Base-by-base conservation (phyloP, 1,139 yeast genomes). In the Taphrina wiesneri region DNA sequence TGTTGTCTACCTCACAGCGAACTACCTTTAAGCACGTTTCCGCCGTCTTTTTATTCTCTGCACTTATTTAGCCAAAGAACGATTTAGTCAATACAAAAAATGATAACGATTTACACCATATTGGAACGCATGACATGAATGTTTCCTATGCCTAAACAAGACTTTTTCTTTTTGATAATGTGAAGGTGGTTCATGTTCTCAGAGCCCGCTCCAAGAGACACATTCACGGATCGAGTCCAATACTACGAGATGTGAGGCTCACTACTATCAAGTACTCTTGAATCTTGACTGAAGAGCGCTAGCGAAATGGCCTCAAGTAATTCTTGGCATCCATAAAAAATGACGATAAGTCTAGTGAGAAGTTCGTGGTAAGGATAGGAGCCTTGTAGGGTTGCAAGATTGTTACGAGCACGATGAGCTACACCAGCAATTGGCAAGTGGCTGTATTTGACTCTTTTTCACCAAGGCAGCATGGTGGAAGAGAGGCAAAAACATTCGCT, bases 351-450 rank as follows among this genome's bases (percentile, higher is more conserved):
- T 54, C 59, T 54, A 54, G 59, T 21, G 59, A 54, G 59, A 54
- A 54, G 59, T 54, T 54, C 59, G 59, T 54, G 59, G 59, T 54
- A 54, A 54, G 59, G 59, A 54, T 54, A 54, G 59, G 49, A 39
- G 59, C 59, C 59, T 17, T 53, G n/a, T n/a, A n/a, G n/a, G n/a
- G n/a, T n/a, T n/a, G n/a, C n/a, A n/a, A n/a, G n/a, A n/a, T n/a
- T 32, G 39, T 32, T 32, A 32, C 39, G 39, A 32, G 9, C 39
- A 32, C 39, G n/a, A n/a, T n/a, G n/a, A n/a, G n/a, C n/a, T n/a
- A n/a, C n/a, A n/a, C n/a, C n/a, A n/a, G n/a, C n/a, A n/a, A n/a
- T 9, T 7, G 39, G 13, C 39, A 9, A n/a, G 28, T 45, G 49
- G 49, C n/a, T 45, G 49, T 45, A 45, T 45, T 45, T 45, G 49